These are phyloP conservation scores for Plasmodium vivax DNA, from an alignment of 169 alveolate genomes.

Conservation along the genomic window DNA sequence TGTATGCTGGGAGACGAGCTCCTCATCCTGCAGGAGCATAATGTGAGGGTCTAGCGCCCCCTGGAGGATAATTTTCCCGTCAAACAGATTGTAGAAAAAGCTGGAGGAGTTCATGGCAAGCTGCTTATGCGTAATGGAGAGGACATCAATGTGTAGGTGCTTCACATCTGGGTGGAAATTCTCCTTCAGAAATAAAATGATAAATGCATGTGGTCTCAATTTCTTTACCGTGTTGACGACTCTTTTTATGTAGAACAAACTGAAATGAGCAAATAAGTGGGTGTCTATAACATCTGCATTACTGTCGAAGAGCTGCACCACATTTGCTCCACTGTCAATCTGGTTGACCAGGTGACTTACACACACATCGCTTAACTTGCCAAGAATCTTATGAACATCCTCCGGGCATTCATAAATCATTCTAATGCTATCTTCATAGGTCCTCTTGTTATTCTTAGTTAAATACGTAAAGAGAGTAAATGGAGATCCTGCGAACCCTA, in stretches of 20 bases:
- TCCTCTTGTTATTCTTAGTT: constrained; percentile 84
- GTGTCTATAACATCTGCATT: constrained; percentile 76
- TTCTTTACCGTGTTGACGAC: constrained; percentile 29
- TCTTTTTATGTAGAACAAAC: constrained; percentile 46
- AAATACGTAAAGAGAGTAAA: constrained; percentile 85
- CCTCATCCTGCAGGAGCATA: constrained; percentile 1
- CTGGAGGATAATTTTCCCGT: constrained; percentile 43
- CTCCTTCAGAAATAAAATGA: constrained; percentile 45
- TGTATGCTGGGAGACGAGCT: constrained; percentile 10
- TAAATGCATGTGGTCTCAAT: constrained; percentile 21
- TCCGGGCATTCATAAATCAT: constrained; percentile 79
- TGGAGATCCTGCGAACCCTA: constrained; percentile 91
- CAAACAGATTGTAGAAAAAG: constrained; percentile 23
- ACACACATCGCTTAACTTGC: constrained; percentile 75
- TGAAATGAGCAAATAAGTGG: constrained; percentile 71
- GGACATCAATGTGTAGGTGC: constrained; percentile 8
- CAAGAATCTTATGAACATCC: constrained; percentile 77
- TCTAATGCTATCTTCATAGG: constrained; percentile 77
- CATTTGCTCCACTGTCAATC: constrained; percentile 86
- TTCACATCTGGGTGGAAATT: constrained; percentile 37
- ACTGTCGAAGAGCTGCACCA: constrained; percentile 81
- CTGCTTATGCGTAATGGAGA: constrained; percentile 62
- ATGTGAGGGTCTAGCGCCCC: constrained; percentile 73
- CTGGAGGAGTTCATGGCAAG: not conserved
- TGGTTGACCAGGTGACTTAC: constrained; percentile 81